Conservation (phyloP, 1,139 yeast genomes). For the Geotrichum siamense region DNA sequence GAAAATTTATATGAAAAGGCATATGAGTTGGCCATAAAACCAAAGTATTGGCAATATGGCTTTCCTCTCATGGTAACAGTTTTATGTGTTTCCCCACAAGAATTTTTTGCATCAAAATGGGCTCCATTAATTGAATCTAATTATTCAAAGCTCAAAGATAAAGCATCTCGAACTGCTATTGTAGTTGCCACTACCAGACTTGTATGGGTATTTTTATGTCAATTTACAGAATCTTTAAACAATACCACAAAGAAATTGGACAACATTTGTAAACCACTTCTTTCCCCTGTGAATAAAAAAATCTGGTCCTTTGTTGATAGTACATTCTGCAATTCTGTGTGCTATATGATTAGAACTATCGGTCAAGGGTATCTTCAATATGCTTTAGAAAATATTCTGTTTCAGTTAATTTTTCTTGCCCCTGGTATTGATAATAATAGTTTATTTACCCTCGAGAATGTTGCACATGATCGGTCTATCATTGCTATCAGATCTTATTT, state of each 20-base stretch:
- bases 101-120: constrained; percentile 74
- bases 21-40: constrained; percentile 37
- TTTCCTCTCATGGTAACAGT: constrained; percentile 65
- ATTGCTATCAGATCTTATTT: constrained; percentile 67
- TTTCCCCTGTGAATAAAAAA: constrained; percentile 47
- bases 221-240: constrained; percentile 83
- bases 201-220: constrained; percentile 80
- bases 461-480: constrained; percentile 63
- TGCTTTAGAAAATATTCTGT: constrained; percentile 66
- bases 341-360: constrained; percentile 64
- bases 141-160: constrained; percentile 43
- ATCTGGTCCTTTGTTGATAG: constrained; percentile 58
- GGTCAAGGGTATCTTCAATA: constrained; percentile 77
- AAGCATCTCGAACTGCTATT: constrained; percentile 39
- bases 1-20: constrained; percentile 53
- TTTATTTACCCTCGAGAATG: constrained; percentile 44
- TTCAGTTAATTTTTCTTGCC: constrained; percentile 44
- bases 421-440: constrained; percentile 47
- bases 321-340: constrained; percentile 54
- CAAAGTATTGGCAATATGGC: constrained; percentile 68
- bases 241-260: constrained; percentile 69
- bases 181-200: constrained; percentile 65
- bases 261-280: constrained; percentile 49
- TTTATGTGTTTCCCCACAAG: constrained; percentile 74
- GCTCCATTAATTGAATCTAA: constrained; percentile 51